phyloP scores from a whole-genome alignment of 495 filamentous ascomycete genomes.

The Penicillium canescens region DNA sequence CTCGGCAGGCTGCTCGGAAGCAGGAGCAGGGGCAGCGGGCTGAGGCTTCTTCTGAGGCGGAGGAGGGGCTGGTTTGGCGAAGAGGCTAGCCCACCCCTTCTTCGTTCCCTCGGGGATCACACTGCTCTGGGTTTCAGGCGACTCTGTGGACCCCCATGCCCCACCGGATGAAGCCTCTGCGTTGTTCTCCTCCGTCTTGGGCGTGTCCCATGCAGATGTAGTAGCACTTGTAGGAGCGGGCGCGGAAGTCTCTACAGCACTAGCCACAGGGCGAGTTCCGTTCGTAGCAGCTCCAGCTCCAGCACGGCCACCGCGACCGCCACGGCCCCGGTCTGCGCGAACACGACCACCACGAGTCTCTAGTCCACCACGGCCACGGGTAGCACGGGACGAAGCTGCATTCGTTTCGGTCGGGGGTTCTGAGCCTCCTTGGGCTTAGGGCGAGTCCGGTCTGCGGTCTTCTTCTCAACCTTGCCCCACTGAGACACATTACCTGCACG shows the following conservation, averaged over 20 bases:
- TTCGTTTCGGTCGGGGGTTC: slow-evolving; percentile 50
- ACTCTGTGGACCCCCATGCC: slow-evolving; percentile 31
- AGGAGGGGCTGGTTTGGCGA: slow-evolving; percentile 49
- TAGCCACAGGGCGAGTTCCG: slow-evolving; percentile 45
- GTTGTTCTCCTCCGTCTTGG: slow-evolving; percentile 25
- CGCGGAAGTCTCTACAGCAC: slow-evolving; percentile 27
- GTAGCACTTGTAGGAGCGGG: slow-evolving; percentile 28
- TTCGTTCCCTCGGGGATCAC: slow-evolving; percentile 50
- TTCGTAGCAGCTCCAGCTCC: slow-evolving; percentile 54
- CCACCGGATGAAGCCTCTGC: slow-evolving; percentile 31
- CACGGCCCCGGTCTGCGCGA: slow-evolving; percentile 74
- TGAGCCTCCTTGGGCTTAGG: slow-evolving; percentile 79
- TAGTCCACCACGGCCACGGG: slow-evolving; percentile 63
- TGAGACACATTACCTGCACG: slow-evolving; percentile 78
- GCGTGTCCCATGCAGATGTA: slow-evolving; percentile 45
- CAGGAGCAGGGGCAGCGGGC: slow-evolving; percentile 27
- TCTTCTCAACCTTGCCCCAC: slow-evolving; percentile 96
- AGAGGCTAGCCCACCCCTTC: slow-evolving; percentile 66
- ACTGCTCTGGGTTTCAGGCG: slow-evolving; percentile 32
- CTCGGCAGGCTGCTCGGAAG: slow-evolving; percentile 29
- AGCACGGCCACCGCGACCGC: slow-evolving; percentile 69
- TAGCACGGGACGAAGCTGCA: slow-evolving; percentile 57
- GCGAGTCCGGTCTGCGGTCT: slow-evolving; percentile 76
- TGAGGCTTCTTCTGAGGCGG: slow-evolving; percentile 39
- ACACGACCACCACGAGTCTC: slow-evolving; percentile 69